Evolutionary conservation across 2,329 filamentous ascomycete genomes (phyloP).

Genomic region (Hypomyces rosellus): DNA sequence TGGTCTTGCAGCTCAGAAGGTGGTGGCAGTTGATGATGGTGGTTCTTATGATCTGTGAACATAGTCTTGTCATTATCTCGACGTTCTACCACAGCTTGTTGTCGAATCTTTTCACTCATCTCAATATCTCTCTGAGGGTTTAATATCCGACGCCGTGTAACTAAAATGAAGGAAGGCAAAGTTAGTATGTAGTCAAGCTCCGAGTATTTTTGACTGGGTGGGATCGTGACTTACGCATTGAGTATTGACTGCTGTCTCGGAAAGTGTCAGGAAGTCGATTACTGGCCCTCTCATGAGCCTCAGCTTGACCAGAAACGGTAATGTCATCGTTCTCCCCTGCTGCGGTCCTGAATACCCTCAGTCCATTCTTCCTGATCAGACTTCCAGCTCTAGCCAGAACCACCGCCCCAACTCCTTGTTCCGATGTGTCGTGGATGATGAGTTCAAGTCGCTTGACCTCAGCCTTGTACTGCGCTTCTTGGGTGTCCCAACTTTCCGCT

Average conservation of each 20-base stretch:
- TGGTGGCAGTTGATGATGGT: neutral
- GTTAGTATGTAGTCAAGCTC: neutral
- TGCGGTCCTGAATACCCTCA: neutral
- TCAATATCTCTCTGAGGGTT: slow-evolving; percentile 25
- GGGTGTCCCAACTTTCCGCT: slow-evolving; percentile 18
- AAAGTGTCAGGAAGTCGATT: neutral
- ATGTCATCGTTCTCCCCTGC: neutral
- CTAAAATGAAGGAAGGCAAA: slow-evolving; percentile 3
- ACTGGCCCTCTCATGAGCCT: neutral
- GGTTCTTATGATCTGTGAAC: slow-evolving; percentile 2
- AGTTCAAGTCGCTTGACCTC: slow-evolving; percentile 28
- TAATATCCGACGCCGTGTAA: slow-evolving; percentile 16
- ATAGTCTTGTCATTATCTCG: neutral
- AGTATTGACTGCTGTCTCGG: slow-evolving; percentile 7
- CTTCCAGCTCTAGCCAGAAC: slow-evolving; percentile 36
- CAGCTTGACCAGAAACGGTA: neutral
- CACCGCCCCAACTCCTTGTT: slow-evolving; percentile 38
- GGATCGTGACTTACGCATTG: neutral
- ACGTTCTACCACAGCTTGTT: slow-evolving; percentile 3
- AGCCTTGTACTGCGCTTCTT: slow-evolving; percentile 20
- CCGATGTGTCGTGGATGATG: slow-evolving; percentile 31
- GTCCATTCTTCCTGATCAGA: slow-evolving; percentile 19
- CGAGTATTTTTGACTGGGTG: neutral
- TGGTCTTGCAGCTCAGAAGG: neutral
- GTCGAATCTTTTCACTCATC: slow-evolving; percentile 19